Conservation (phyloP, 345 rosid genomes). For the Jatropha curcas region DNA sequence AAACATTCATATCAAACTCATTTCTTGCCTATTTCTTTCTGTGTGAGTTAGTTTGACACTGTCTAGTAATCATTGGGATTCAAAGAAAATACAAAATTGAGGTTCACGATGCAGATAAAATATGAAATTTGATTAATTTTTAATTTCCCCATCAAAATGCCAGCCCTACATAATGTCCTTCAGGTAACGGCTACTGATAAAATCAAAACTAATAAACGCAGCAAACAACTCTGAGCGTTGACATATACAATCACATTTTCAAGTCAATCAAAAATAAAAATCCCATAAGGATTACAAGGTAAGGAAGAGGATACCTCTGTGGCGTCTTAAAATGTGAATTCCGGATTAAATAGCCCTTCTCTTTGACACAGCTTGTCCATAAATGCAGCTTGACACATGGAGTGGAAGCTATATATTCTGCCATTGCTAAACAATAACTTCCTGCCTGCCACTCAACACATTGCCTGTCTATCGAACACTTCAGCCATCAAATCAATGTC, state of each 20-base stretch:
- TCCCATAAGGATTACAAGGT: not conserved
- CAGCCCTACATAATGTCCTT: too few relatives aligned
- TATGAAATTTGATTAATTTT: too few relatives aligned
- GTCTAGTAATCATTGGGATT: not conserved
- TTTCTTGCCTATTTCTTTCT: too few relatives aligned
- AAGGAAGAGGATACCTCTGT: slow-evolving; percentile 30
- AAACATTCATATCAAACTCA: too few relatives aligned
- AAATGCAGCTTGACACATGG: slow-evolving; percentile 45
- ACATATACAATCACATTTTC: not conserved
- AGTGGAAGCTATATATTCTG: slow-evolving; percentile 44
- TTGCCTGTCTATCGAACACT: slow-evolving; percentile 12
- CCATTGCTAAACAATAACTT: slow-evolving; percentile 38
- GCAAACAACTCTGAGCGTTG: not conserved
- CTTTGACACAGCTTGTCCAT: slow-evolving; percentile 29
- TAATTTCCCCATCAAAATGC: too few relatives aligned
- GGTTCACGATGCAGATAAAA: not conserved
- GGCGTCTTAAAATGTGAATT: slow-evolving; percentile 29
- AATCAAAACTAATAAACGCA: too few relatives aligned
- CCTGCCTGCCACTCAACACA: slow-evolving; percentile 28
- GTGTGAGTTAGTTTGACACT: not conserved
- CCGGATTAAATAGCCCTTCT: not conserved
- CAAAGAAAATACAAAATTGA: not conserved
- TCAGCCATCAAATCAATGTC: slow-evolving; percentile 13
- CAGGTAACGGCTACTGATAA: too few relatives aligned
- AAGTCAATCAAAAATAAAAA: not conserved